These are phyloP conservation scores for Malbranchea zuffiana DNA, from an alignment of 2,329 filamentous ascomycete genomes.

Conservation along the genomic window DNA sequence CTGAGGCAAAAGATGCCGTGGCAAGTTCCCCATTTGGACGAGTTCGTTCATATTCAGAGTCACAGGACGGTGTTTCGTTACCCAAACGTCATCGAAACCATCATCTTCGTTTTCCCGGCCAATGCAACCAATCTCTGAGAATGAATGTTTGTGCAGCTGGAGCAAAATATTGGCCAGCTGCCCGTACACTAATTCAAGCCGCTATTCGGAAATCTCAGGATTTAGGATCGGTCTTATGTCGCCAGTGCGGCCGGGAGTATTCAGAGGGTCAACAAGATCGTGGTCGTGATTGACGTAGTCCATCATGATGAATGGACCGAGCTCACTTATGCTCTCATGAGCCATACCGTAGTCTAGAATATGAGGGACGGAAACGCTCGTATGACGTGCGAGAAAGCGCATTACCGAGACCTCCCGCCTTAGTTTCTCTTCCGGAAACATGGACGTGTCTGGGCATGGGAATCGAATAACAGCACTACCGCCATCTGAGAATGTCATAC, in stretches of 20 bases:
- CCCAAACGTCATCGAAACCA: conserved; percentile 15
- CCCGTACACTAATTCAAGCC: conserved; percentile 22
- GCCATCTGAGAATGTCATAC: too few relatives aligned
- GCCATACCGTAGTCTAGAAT: conserved; percentile 17
- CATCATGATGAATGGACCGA: conserved; percentile 30
- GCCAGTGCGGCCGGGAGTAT: conserved; percentile 16
- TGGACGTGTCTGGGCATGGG: conserved; percentile 13
- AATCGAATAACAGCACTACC: conserved; percentile 20
- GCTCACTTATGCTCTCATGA: conserved; percentile 13
- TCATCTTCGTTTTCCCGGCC: conserved; percentile 17
- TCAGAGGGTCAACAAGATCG: conserved; percentile 19
- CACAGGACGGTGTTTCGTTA: conserved; percentile 27
- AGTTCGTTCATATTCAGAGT: conserved; percentile 36
- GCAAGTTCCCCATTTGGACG: conserved; percentile 17
- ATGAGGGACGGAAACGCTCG: conserved; percentile 14
- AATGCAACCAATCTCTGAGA: conserved; percentile 35
- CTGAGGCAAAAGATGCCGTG: not conserved
- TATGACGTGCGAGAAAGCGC: conserved; percentile 13
- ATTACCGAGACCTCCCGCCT: conserved; percentile 14
- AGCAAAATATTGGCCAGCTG: conserved; percentile 35
- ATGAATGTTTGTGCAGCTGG: conserved; percentile 26
- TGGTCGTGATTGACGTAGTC: conserved; percentile 20
- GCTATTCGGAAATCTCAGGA: conserved; percentile 11
- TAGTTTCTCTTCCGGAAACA: conserved; percentile 20
- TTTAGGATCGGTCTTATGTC: conserved; percentile 20